Base-by-base conservation (phyloP, 192 early-diverging fungal species). In the Podila horticola region DNA sequence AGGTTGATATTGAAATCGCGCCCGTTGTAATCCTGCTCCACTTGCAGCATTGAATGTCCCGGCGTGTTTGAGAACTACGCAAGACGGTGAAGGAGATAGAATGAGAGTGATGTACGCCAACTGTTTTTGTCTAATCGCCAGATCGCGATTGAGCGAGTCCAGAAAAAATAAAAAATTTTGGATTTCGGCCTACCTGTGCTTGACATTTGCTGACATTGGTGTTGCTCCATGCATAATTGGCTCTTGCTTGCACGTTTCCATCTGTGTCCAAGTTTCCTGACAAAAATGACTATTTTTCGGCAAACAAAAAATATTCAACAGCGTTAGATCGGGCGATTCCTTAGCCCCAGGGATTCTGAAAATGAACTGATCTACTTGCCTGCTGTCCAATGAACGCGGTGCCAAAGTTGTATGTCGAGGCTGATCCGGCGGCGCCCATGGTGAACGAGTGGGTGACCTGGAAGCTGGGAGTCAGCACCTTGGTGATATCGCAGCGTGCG, bases 231-330 rank as follows among this genome's bases (percentile, higher is more conserved):
- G 90, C 90, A 83, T 96, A 91, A 86, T 95, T 89, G 63, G 87
- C 87, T 57, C 95, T 87, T 19, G 93, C 97, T 72, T 94, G 91
- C 31, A 99, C 88, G 66, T 89, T 94, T 59, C 94, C 91, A 70
- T 98, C 93, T 60, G 93, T 94, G 74, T 99, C 98, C 86, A 99
- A 89, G 79, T 94, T 96, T 17, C 97, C 98, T 71, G 96, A 95
- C 74, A 98, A 83, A 85, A 96, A 88, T 24, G 91, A 92, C 93
- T 95, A 82, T 41, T 0, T 15, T 45, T 3, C 41, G 41, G 5
- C 36, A 38, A 64, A 52, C 5, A 52, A 52, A 11, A 52, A n/a
- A 17, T 3, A 52, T n/a, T 52, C 5, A 19, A 52, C 5, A 52
- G 50, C 19, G 7, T 52, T 3, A 52, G 50, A n/a, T 52, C 7